These are phyloP conservation scores for Curvularia hawaiiensis DNA, from an alignment of 2,329 filamentous ascomycete genomes.

Conservation along the genomic window DNA sequence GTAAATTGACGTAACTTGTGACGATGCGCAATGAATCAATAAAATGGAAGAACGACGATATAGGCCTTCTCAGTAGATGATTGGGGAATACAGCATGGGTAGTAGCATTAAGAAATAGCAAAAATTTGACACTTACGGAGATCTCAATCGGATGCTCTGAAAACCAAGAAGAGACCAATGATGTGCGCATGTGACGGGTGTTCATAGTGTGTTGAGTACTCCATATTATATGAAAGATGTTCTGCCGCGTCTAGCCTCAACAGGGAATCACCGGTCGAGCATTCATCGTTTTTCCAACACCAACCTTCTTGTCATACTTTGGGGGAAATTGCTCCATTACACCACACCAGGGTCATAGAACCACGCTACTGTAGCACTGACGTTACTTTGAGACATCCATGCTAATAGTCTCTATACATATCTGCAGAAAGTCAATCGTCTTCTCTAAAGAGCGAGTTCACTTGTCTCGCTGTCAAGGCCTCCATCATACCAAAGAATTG, in stretches of 20 bases:
- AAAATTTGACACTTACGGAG: constrained; percentile 10
- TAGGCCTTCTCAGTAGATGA: constrained; percentile 12
- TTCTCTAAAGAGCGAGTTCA: not conserved
- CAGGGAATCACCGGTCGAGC: constrained; percentile 14
- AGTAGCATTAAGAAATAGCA: constrained; percentile 9
- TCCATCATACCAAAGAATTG: not conserved
- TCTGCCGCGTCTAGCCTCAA: constrained; percentile 19
- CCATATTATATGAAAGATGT: not conserved
- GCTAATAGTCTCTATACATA: not conserved
- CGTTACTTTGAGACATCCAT: not conserved
- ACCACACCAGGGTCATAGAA: not conserved
- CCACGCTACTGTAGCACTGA: no score
- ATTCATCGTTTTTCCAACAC: not conserved
- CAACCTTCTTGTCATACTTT: not conserved
- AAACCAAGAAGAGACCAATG: not conserved
- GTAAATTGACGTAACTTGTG: constrained; percentile 56
- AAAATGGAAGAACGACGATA: not conserved
- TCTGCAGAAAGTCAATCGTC: not conserved
- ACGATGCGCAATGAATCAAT: not conserved
- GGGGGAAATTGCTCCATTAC: not conserved
- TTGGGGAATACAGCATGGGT: constrained; percentile 13
- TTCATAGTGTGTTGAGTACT: not conserved
- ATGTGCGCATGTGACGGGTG: not conserved
- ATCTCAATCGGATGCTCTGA: not conserved
- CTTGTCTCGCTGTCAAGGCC: not conserved